Conservation (phyloP, 352 stramenopile species). For the Globisporangium acanthophoron region DNA sequence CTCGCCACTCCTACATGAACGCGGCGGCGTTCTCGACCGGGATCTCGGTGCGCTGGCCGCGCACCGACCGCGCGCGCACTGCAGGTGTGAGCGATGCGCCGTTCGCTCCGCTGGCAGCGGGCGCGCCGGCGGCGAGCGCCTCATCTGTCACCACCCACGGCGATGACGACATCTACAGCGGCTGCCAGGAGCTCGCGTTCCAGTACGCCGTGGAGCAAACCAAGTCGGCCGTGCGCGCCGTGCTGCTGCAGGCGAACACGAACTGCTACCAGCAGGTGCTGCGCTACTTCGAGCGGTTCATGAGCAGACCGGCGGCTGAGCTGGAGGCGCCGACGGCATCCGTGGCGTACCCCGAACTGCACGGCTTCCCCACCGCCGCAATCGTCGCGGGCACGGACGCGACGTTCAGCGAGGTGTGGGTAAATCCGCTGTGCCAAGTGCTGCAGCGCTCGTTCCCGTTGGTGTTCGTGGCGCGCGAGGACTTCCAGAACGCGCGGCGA, state of each 20-base stretch:
- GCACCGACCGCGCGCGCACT: background rate
- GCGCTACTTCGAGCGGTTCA: conserved; percentile 55
- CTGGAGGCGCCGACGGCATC: conserved; percentile 1
- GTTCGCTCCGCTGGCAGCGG: background rate
- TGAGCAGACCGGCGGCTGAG: conserved; percentile 6
- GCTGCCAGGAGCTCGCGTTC: conserved; percentile 61
- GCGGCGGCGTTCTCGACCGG: conserved; percentile 43
- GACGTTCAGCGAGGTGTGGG: conserved; percentile 73
- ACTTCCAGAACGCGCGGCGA: conserved; percentile 45
- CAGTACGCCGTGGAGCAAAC: conserved; percentile 56
- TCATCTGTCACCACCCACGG: background rate
- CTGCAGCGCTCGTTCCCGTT: conserved; percentile 69
- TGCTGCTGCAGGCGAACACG: conserved; percentile 62
- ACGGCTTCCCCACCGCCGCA: conserved; percentile 49
- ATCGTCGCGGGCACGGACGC: conserved; percentile 68
- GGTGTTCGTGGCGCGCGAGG: conserved; percentile 43
- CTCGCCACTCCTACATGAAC: conserved; percentile 22
- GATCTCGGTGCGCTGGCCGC: conserved; percentile 44
- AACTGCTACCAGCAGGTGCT: conserved; percentile 63
- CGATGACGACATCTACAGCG: conserved; percentile 35
- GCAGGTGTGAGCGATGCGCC: background rate
- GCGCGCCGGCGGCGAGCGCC: background rate
- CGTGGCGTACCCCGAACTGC: conserved; percentile 36
- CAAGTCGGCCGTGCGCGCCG: conserved; percentile 39
- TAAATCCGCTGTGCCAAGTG: conserved; percentile 55